Evolutionary conservation across 192 early-diverging fungal species (phyloP), one percentile per base, ranked within the genome.

Genomic region (Pilobolus umbonatus): DNA sequence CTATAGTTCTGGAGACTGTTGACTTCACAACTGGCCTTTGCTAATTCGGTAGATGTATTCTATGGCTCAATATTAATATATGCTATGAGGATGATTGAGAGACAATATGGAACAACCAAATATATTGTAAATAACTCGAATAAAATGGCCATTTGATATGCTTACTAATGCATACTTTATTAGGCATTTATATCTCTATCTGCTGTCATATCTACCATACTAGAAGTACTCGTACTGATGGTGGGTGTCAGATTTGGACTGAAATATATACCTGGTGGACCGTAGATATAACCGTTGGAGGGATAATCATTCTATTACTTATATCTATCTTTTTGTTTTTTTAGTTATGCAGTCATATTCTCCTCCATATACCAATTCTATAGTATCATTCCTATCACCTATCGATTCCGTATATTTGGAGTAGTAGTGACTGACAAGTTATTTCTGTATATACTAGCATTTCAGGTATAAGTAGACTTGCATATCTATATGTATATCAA

Each of bases 1-100:
- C 32, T 34, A 10, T 59, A 83, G 83, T 83, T 85, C 58, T 86
- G 80, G 82, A 74, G 82, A 31, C 49, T 85, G n/a, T 48, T 85
- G 2, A 70, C 76, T 4, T 78, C 75, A 17, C 81, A 83, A 30
- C 63, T 73, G 52, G 75, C 69, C 8, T 82, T 83, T 64, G 62
- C 75, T 5, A 80, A 69, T 30, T 79, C 81, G 10, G 70, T 77
- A 2, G 82, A 87, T 54, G 56, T 83, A 17, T 64, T 85, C n/a
- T 78, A 81, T 34, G 85, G 77, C n/a, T 67, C 75, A 10, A 42
- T 87, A 29, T 47, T 85, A 5, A 52, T 87, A 6, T 87, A 85
- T 53, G 66, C 81, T 30, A 65, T 85, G 55, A 59, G 79, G 28
- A 64, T 77, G 17, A 74, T 87, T 50, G 85, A 87, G 55, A 77